Evolutionary conservation across 192 early-diverging fungal species (phyloP), one percentile per base, ranked within the genome.

Genomic region (Backusella mclennaniae): DNA sequence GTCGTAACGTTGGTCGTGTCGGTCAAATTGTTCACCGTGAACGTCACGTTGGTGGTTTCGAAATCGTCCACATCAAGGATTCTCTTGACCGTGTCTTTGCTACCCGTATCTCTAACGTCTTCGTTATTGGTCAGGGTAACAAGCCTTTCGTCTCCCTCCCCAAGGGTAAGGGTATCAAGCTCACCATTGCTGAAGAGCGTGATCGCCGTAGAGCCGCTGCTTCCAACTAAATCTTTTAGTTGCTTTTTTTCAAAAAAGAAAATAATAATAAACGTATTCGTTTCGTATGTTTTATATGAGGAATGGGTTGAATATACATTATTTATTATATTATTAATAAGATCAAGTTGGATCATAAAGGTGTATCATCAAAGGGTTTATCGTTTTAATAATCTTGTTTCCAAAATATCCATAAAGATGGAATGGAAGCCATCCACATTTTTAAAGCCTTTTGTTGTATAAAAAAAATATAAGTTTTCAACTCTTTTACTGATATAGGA

Each of bases 21-120:
- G 98, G 98, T 90, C 86, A 94, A 79, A 94, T 99, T 83, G 95
- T 92, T 79, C 94, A 97, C 92, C 92, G 94, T 85, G 98, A 99
- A 87, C 91, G 93, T 83, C 98, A 98, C 93, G 88, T 94, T 82
- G 95, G 96, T 81, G 95, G 97, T 85, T 98, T 98, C 90, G 97
- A 99, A 83, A 97, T 99, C 83, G 93, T 99, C 74, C 97, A 99
- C 89, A 89, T 99, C 86, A 99, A 99, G 95, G 98, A 99, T 84
- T 87, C 94, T 38, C 87, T 91, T 73, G 97, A 96, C 85, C 93
- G 94, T 83, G 87, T 92, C 82, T 99, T 99, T 85, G 97, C 98
- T 80, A 99, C 98, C 80, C 96, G 97, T 88, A 85, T 96, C 83
- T 87, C 89, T 85, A 99, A 99, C 93, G 96, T 99, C 69, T 95